Evolutionary conservation across 495 filamentous ascomycete species (phyloP).

Genomic region (Xanthoparmelia taractica): DNA sequence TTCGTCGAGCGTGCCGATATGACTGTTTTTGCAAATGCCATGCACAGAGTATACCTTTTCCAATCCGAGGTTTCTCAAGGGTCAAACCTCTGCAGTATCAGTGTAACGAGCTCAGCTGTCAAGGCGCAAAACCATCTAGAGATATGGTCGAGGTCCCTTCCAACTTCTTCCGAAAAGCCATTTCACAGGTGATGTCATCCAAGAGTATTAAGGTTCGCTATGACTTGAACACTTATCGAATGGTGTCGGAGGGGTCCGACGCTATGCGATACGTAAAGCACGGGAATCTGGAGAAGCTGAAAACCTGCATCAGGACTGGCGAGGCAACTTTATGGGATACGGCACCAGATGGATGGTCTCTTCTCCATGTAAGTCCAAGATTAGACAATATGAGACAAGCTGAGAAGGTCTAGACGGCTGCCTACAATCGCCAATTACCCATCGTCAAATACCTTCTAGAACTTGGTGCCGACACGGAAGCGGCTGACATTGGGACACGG

Average conservation of each 20-base stretch:
- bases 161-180: conserved; percentile 15
- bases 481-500: conserved; percentile 15
- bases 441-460: conserved; percentile 16
- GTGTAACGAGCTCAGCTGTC: conserved; percentile 6
- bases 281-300: conserved; percentile 16
- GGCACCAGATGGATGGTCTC: conserved; percentile 21
- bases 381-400: background rate
- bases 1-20: conserved; percentile 15
- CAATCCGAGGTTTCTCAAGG: background rate
- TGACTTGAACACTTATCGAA: conserved; percentile 18
- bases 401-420: conserved; percentile 2
- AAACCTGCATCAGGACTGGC: conserved; percentile 5
- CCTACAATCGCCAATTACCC: conserved; percentile 17
- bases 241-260: conserved; percentile 17
- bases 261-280: conserved; percentile 18
- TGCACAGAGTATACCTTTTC: background rate
- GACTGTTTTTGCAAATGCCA: conserved; percentile 19
- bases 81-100: background rate
- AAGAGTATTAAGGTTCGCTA: conserved; percentile 19
- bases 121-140: background rate
- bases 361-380: conserved; percentile 16
- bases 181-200: conserved; percentile 14
- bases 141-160: background rate
- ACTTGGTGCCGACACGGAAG: conserved; percentile 14
- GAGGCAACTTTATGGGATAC: conserved; percentile 20